Conservation (phyloP, 2,329 filamentous ascomycete genomes). For the Ophiocordyceps camponoti-leonardi region DNA sequence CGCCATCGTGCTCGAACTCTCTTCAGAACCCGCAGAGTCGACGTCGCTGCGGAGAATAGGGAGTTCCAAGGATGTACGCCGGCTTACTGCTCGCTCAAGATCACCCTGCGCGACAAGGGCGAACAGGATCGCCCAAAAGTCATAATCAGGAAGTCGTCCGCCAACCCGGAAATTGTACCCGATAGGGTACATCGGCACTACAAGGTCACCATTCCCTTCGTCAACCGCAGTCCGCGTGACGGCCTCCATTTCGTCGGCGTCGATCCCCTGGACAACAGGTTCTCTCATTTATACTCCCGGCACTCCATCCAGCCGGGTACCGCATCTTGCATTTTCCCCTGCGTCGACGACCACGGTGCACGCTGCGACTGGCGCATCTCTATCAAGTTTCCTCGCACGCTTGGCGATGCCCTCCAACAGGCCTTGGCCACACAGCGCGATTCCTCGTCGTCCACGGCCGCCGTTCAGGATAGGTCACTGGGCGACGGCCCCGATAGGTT, state of each 20-base stretch:
- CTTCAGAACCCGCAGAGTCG: conserved; percentile 30
- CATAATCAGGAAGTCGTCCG: conserved; percentile 26
- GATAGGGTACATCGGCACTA: conserved; percentile 27
- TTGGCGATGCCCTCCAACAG: conserved; percentile 57
- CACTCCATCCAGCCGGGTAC: conserved; percentile 64
- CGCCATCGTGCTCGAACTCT: conserved; percentile 46
- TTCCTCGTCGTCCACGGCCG: conserved; percentile 6
- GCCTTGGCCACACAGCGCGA: conserved; percentile 24
- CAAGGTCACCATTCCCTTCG: conserved; percentile 54
- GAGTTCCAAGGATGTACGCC: conserved; percentile 38
- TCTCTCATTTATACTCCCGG: conserved; percentile 81
- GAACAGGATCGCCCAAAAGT: conserved; percentile 22
- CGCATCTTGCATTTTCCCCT: conserved; percentile 80
- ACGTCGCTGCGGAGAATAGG: conserved; percentile 37
- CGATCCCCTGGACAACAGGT: conserved; percentile 61
- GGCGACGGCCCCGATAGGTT: conserved; percentile 22
- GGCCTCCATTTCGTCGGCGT: conserved; percentile 85
- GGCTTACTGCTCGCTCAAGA: conserved; percentile 32
- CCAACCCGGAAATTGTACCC: conserved; percentile 10
- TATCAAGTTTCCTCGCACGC: conserved; percentile 68
- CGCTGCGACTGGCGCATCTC: conserved; percentile 78
- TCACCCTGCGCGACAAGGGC: conserved; percentile 22
- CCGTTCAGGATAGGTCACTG: conserved; percentile 17
- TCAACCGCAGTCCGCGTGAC: conserved; percentile 58
- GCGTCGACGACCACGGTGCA: conserved; percentile 69